A percentile compares a stretch with the other conserved stretches of the same genome.
Conservation (phyloP, 2,329 filamentous ascomycete species). For the Aaosphaeria pasadenensis region DNA sequence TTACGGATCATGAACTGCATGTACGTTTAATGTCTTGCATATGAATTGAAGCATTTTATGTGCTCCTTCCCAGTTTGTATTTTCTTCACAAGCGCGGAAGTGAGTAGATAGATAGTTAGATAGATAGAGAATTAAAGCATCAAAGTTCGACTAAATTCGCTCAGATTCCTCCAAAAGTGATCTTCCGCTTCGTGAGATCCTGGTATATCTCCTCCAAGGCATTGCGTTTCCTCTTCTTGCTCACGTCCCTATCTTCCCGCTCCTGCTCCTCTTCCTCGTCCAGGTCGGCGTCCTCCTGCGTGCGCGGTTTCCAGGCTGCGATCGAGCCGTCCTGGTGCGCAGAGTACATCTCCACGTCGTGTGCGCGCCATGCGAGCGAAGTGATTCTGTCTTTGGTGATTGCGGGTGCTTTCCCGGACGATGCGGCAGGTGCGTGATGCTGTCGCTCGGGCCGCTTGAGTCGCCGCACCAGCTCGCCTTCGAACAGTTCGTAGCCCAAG, state of each 20-base stretch:
- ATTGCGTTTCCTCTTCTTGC: slow-evolving; percentile 66
- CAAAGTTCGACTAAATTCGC: background rate
- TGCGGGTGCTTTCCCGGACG: slow-evolving; percentile 37
- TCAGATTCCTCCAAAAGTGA: slow-evolving; percentile 52
- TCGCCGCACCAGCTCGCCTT: slow-evolving; percentile 69
- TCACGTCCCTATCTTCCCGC: slow-evolving; percentile 23
- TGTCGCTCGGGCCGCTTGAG: slow-evolving; percentile 59
- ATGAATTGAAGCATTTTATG: too few relatives aligned
- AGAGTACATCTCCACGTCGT: slow-evolving; percentile 73
- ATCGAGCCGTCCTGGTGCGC: slow-evolving; percentile 83
- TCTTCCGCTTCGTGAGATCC: slow-evolving; percentile 68
- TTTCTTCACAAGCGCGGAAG: background rate
- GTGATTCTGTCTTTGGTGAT: slow-evolving; percentile 56
- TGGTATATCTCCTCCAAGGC: slow-evolving; percentile 77
- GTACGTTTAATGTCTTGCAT: too few relatives aligned
- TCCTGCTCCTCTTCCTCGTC: slow-evolving; percentile 43
- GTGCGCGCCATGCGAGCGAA: slow-evolving; percentile 70
- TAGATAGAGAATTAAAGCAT: background rate
- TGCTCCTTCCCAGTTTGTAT: too few relatives aligned
- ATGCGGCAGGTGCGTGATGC: slow-evolving; percentile 10
- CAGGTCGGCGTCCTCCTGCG: slow-evolving; percentile 43
- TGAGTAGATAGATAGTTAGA: background rate
- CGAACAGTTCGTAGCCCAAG: slow-evolving; percentile 73
- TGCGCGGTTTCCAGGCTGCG: slow-evolving; percentile 69
- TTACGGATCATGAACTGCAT: too few relatives aligned